phyloP scores from a whole-genome alignment of 1,284 basidiomycete species.

The Ustilago bromivora region DNA sequence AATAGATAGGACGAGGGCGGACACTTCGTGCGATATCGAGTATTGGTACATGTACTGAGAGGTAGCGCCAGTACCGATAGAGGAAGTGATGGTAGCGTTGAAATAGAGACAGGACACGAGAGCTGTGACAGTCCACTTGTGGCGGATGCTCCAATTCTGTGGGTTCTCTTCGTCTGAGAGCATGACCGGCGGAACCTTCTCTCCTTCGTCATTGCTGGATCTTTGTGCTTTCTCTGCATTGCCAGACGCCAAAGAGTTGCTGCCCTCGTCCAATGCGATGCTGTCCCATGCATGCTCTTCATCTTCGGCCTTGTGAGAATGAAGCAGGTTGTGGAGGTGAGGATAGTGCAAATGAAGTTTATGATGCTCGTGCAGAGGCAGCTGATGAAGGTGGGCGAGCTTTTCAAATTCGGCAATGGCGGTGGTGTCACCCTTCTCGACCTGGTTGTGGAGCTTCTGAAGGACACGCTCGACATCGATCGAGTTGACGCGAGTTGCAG shows the following conservation, averaged over 20 bases:
- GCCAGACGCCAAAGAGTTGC: background rate
- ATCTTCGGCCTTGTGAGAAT: background rate
- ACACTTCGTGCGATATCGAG: constrained; percentile 28
- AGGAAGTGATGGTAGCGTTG: constrained; percentile 43
- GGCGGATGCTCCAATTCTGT: constrained; percentile 23
- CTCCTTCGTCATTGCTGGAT: background rate
- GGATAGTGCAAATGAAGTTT: constrained; percentile 16
- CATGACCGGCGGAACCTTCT: constrained; percentile 16
- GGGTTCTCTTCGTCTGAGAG: constrained; percentile 47
- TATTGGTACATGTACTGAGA: constrained; percentile 40
- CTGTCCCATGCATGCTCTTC: background rate
- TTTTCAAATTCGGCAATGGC: constrained; percentile 40
- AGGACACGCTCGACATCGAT: constrained; percentile 33
- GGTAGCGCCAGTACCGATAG: constrained; percentile 41
- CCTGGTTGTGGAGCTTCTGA: constrained; percentile 21
- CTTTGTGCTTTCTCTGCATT: background rate
- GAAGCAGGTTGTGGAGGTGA: constrained; percentile 1
- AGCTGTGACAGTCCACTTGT: constrained; percentile 44
- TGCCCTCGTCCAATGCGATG: constrained; percentile 12
- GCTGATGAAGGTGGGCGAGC: constrained; percentile 29
- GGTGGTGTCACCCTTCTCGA: constrained; percentile 36
- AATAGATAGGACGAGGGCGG: constrained; percentile 41
- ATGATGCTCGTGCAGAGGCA: constrained; percentile 13
- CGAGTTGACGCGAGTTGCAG: constrained; percentile 34
- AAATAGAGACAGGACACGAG: constrained; percentile 43